Base-by-base conservation (phyloP, 306 rosid species). In the Cotoneaster glaucophyllus region DNA sequence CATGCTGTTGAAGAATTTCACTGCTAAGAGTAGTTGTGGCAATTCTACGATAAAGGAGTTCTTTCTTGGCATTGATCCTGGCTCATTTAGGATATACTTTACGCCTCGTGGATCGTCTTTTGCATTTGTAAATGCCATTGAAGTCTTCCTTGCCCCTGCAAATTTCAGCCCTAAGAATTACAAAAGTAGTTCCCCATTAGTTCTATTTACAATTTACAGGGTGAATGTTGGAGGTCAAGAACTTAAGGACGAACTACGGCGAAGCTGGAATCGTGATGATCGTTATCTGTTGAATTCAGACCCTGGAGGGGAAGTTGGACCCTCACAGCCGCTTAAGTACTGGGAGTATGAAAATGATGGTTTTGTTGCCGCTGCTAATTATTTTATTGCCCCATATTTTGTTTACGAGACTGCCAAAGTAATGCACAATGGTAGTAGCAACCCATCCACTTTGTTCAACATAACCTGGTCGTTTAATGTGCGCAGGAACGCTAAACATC, bases 121-220 rank as follows among this genome's bases (percentile, higher is more conserved):
- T 53, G 93, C 93, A 0, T 88, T 79, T 77, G 74, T 88, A 1
- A 88, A 86, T 75, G 93, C 93, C 48, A 84, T 86, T 21, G 93
- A 88, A 81, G 71, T 86, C 26, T 78, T 88, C 67, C 82, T 66
- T 41, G 74, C 81, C 29, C 85, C 83, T 44, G 25, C 65, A 3
- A 21, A 37, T 50, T 78, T 79, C 77, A 63, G 12, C 57, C 32
- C 22, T 7, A 19, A 32, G 52, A 11, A 12, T n/a, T 73, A 45
- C 37, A 3, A 1, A 4, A 59, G 74, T 43, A 43, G 50, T 24
- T 11, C 11, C 21, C 66, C 80, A 50, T 8, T 25, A 64, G 26
- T 56, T 56, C 75, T 83, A 4, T 81, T 62, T n/a, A 73, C 75
- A 19, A 44, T 48, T 66, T 78, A 84, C 81, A 80, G 86, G 66